These are phyloP conservation scores for Pyricularia sp. DNA, from an alignment of 2,329 filamentous ascomycete genomes.

Conservation along the genomic window DNA sequence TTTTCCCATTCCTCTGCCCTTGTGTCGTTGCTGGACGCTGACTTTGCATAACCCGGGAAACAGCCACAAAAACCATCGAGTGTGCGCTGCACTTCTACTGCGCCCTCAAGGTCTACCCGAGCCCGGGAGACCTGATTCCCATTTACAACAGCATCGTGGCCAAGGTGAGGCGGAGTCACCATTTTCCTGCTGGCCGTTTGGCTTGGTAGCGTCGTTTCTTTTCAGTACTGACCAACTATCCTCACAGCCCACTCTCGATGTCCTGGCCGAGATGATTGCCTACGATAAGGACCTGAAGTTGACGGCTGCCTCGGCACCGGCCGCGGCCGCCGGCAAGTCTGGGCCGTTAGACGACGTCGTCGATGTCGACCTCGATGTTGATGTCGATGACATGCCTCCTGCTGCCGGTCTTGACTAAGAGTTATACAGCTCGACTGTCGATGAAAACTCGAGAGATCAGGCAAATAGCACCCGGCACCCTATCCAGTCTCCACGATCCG, in stretches of 20 bases:
- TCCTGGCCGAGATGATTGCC: conserved; percentile 96
- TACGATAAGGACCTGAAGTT: conserved; percentile 69
- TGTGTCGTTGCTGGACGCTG: not conserved
- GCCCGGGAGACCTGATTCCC: conserved; percentile 81
- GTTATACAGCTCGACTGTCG: not conserved
- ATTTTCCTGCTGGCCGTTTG: not conserved
- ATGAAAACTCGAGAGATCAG: not conserved
- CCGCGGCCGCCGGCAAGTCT: not conserved
- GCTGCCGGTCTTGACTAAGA: conserved; percentile 45
- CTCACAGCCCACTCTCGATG: conserved; percentile 77
- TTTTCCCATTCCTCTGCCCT: not conserved
- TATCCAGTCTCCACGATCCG: not conserved
- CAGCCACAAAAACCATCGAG: conserved; percentile 63
- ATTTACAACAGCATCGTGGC: conserved; percentile 99
- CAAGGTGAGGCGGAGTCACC: conserved; percentile 50
- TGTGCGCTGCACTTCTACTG: conserved; percentile 96
- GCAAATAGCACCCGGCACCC: not conserved
- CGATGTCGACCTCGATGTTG: conserved; percentile 1
- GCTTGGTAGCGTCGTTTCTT: not conserved
- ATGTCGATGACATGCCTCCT: conserved; percentile 29
- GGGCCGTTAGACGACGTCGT: not conserved
- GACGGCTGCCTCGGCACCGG: not conserved
- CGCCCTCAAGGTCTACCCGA: conserved; percentile 96
- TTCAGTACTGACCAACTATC: not conserved
- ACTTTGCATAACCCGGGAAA: conserved; percentile 4